phyloP scores from a whole-genome alignment of 352 stramenopile genomes.

The Phytophthora pluvialis region DNA sequence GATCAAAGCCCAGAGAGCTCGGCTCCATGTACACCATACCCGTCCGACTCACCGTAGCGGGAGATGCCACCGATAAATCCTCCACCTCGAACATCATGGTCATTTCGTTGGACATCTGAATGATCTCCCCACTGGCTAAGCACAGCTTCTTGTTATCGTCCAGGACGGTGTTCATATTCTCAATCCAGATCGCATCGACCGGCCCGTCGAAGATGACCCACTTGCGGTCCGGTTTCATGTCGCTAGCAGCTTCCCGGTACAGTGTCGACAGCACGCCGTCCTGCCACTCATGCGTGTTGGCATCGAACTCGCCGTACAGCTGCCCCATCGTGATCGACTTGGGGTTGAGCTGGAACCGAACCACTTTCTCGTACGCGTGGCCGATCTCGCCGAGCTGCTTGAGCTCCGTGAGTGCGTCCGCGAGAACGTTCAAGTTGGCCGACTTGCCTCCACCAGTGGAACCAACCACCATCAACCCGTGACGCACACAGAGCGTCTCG shows the following conservation, averaged over 20 bases:
- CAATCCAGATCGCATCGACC: conserved; percentile 97
- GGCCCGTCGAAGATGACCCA: conserved; percentile 97
- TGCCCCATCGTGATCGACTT: conserved; percentile 97
- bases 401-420: conserved; percentile 86
- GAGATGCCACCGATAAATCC: conserved; percentile 93
- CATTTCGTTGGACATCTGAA: conserved; percentile 95
- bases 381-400: conserved; percentile 80
- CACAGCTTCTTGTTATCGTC: conserved; percentile 98
- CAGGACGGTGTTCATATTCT: conserved; percentile 98
- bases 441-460: conserved; percentile 94
- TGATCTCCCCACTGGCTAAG: conserved; percentile 94
- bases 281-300: conserved; percentile 96
- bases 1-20: conserved; percentile 91
- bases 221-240: conserved; percentile 89
- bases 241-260: conserved; percentile 90
- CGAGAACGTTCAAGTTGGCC: conserved; percentile 85
- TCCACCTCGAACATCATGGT: conserved; percentile 98
- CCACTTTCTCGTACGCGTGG: conserved; percentile 88
- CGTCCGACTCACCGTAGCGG: conserved; percentile 93
- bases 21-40: conserved; percentile 98
- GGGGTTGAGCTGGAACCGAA: conserved; percentile 92
- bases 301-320: conserved; percentile 95
- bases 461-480: conserved; percentile 96
- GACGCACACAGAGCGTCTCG: conserved; percentile 94
- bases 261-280: conserved; percentile 92